Conservation (phyloP, 768 basidiomycete species). For the Naganishia friedmannii region DNA sequence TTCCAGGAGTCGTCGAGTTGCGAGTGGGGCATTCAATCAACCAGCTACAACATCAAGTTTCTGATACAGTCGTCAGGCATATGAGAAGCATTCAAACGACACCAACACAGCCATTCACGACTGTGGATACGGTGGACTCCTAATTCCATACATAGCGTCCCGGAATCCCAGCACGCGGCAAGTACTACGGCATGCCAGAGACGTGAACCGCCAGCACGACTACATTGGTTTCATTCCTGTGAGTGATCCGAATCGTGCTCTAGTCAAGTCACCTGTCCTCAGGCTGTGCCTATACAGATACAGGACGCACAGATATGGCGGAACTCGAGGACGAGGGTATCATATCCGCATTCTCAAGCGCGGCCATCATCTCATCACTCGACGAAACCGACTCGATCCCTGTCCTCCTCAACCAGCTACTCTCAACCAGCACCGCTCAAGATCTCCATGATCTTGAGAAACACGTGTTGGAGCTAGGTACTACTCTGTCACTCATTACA, state of each 20-base stretch:
- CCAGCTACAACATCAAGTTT: too few relatives aligned
- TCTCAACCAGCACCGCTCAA: not conserved
- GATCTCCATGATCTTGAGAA: slow-evolving; percentile 16
- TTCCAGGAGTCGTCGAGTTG: too few relatives aligned
- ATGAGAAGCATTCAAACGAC: too few relatives aligned
- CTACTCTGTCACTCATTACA: slow-evolving; percentile 53
- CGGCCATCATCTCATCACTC: slow-evolving; percentile 9
- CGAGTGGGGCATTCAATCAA: too few relatives aligned
- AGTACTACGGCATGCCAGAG: not conserved
- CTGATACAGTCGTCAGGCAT: too few relatives aligned
- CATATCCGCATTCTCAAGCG: slow-evolving; percentile 5
- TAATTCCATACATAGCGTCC: too few relatives aligned
- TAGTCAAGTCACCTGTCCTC: not conserved
- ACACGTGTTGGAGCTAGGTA: slow-evolving; percentile 3
- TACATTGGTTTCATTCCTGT: not conserved
- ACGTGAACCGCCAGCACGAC: slow-evolving; percentile 2
- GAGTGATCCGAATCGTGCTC: not conserved
- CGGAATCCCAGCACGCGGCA: not conserved
- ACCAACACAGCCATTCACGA: not conserved
- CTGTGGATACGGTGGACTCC: too few relatives aligned
- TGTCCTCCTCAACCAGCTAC: slow-evolving; percentile 11
- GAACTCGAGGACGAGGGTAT: not conserved
- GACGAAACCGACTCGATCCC: slow-evolving; percentile 9
- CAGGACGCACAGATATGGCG: not conserved
- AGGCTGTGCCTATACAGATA: not conserved